These are phyloP conservation scores for Rhodotorula kratochvilovae DNA, from an alignment of 768 basidiomycete genomes.

Conservation along the genomic window DNA sequence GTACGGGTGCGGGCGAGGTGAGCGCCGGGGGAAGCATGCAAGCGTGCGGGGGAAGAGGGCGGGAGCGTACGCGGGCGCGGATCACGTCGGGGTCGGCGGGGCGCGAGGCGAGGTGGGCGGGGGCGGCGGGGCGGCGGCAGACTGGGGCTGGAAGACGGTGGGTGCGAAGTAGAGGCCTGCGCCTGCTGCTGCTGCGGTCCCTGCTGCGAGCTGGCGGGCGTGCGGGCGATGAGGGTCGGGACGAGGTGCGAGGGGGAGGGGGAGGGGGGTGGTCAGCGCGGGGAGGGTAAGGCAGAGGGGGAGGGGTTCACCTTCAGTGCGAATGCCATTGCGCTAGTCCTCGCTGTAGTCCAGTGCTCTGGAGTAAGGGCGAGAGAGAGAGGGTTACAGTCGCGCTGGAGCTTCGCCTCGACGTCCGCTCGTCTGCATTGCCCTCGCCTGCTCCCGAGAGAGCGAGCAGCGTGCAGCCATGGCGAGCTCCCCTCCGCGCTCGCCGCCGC, in stretches of 20 bases:
- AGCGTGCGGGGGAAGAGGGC: background rate
- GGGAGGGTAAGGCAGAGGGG: too few species aligned
- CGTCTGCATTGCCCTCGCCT: too few species aligned
- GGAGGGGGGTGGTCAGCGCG: background rate
- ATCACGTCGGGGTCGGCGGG: constrained; percentile 1
- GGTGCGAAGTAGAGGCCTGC: background rate
- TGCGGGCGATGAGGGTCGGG: too few species aligned
- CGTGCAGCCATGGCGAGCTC: background rate
- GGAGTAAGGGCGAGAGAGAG: too few species aligned
- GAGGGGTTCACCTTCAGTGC: background rate
- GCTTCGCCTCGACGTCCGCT: too few species aligned
- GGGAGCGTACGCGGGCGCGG: background rate
- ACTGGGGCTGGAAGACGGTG: background rate
- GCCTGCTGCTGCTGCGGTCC: too few species aligned
- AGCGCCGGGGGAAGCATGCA: too few species aligned
- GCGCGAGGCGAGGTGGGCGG: background rate
- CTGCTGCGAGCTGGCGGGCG: background rate
- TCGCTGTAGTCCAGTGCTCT: background rate
- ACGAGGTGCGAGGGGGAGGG: too few species aligned
- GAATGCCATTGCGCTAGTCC: too few species aligned
- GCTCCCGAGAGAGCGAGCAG: too few species aligned
- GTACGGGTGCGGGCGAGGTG: background rate
- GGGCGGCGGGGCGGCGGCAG: too few species aligned
- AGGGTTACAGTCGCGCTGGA: too few species aligned
- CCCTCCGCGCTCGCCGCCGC: background rate